phyloP scores from a whole-genome alignment of 768 basidiomycete genomes.

The Mycena venus region DNA sequence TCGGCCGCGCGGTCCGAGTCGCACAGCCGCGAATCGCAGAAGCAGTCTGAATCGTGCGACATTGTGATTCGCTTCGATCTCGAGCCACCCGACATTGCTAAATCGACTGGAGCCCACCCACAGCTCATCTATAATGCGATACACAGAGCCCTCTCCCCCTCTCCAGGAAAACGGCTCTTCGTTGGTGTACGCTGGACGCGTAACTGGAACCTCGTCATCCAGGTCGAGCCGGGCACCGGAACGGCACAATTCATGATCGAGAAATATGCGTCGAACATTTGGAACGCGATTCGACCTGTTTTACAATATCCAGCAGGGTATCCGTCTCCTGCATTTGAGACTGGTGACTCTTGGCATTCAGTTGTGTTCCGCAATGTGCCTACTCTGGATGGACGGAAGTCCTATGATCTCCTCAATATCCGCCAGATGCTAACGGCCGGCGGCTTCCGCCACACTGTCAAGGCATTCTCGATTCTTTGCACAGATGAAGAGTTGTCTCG shows the following conservation, averaged over 20 bases:
- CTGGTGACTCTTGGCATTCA: neutral
- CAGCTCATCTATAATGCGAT: neutral
- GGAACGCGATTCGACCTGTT: neutral
- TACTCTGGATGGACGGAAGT: neutral
- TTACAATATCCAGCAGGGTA: neutral
- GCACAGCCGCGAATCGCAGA: neutral
- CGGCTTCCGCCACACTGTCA: neutral
- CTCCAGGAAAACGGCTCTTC: neutral
- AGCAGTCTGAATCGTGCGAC: too few species aligned
- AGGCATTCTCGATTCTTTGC: neutral
- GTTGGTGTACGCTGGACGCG: neutral
- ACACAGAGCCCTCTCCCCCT: neutral
- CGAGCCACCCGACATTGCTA: neutral
- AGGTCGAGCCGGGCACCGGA: neutral
- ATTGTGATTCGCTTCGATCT: neutral
- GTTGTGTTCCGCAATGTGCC: neutral
- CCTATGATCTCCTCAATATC: neutral
- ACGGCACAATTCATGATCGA: neutral
- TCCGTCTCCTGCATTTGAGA: neutral
- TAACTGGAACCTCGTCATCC: neutral
- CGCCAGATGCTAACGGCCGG: neutral
- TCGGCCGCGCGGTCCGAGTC: neutral
- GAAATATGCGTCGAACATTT: neutral
- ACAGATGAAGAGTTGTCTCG: neutral
- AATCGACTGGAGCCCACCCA: neutral